Conservation (phyloP, 2,329 filamentous ascomycete genomes). For the Botryotinia convoluta region DNA sequence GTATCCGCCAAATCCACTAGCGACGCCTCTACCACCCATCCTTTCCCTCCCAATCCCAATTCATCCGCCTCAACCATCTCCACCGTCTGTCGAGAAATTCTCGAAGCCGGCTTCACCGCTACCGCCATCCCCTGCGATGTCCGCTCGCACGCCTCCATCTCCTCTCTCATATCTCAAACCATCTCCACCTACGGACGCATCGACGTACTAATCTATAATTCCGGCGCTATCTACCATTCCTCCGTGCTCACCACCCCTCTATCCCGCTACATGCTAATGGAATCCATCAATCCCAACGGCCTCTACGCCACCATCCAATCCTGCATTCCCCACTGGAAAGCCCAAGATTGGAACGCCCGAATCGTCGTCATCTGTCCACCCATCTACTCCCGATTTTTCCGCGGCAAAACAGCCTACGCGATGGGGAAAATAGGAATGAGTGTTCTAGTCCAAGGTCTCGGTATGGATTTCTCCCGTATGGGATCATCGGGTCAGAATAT, state of each 20-base stretch:
- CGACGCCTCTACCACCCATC: slow-evolving; percentile 51
- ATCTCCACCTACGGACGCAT: slow-evolving; percentile 45
- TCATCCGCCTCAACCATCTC: slow-evolving; percentile 73
- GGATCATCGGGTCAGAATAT: slow-evolving; percentile 60
- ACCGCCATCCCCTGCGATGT: slow-evolving; percentile 70
- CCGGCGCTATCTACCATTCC: slow-evolving; percentile 83
- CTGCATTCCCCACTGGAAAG: slow-evolving; percentile 62
- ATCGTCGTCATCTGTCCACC: slow-evolving; percentile 80
- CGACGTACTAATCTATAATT: slow-evolving; percentile 78
- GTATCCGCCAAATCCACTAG: slow-evolving; percentile 74
- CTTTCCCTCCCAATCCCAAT: slow-evolving; percentile 77
- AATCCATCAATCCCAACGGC: slow-evolving; percentile 70
- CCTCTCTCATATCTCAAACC: slow-evolving; percentile 56
- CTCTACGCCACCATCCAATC: slow-evolving; percentile 72
- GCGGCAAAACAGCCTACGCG: slow-evolving; percentile 83
- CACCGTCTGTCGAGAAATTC: slow-evolving; percentile 74
- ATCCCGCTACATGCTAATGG: slow-evolving; percentile 77
- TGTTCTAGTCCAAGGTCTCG: slow-evolving; percentile 75
- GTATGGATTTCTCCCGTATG: slow-evolving; percentile 70
- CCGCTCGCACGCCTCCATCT: slow-evolving; percentile 57
- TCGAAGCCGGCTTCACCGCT: slow-evolving; percentile 59
- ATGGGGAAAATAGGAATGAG: slow-evolving; percentile 78
- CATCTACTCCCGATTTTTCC: slow-evolving; percentile 81
- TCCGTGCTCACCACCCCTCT: slow-evolving; percentile 69
- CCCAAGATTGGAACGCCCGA: slow-evolving; percentile 54